phyloP scores from a whole-genome alignment of 169 alveolate genomes.

The Cryptosporidium muris region DNA sequence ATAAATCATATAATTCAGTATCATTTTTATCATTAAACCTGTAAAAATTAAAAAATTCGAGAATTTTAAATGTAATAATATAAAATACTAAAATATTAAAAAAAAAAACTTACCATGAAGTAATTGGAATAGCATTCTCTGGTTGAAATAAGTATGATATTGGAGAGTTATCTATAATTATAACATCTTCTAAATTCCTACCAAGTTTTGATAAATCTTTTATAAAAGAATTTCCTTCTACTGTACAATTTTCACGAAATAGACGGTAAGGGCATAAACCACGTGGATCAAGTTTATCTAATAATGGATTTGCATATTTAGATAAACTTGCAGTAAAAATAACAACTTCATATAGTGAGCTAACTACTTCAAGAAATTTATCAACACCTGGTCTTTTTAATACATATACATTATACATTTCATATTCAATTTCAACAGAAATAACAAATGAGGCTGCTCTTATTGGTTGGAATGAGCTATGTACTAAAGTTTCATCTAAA shows the following conservation, averaged over 20 bases:
- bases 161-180: conserved; percentile 92
- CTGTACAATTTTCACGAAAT: conserved; percentile 83
- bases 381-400: conserved; percentile 84
- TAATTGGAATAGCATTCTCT: conserved; percentile 90
- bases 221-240: conserved; percentile 76
- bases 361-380: conserved; percentile 77
- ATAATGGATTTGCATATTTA: conserved; percentile 86
- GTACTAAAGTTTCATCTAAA: conserved; percentile 81
- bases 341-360: conserved; percentile 81
- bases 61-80: conserved; percentile 11
- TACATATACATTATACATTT: conserved; percentile 78
- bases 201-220: conserved; percentile 87
- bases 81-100: conserved; percentile 20
- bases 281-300: conserved; percentile 79
- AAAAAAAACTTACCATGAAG: conserved; percentile 81
- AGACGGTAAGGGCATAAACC: conserved; percentile 79
- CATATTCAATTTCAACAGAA: conserved; percentile 80
- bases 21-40: conserved; percentile 85
- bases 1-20: conserved; percentile 79
- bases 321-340: conserved; percentile 84
- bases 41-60: conserved; percentile 9
- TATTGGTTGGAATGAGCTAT: conserved; percentile 75
- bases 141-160: conserved; percentile 88
- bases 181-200: conserved; percentile 85
- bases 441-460: conserved; percentile 74